phyloP scores from a whole-genome alignment of 1,284 basidiomycete genomes.

The Anthracocystis walkeri region DNA sequence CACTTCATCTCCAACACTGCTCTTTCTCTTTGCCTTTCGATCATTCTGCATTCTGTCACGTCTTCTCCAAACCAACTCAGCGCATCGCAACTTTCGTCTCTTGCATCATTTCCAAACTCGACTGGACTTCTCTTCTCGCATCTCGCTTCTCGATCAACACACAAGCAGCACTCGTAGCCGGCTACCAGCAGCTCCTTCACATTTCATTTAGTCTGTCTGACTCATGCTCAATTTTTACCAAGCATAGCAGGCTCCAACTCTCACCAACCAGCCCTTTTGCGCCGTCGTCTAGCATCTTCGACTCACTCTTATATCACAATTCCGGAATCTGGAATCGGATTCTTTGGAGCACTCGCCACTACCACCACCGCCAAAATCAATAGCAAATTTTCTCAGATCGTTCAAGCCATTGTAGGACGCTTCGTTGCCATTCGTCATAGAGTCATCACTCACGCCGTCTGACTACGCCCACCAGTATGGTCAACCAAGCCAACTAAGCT shows the following conservation, averaged over 20 bases:
- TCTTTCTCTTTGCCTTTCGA: background rate
- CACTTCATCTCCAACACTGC: background rate
- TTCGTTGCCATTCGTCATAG: background rate
- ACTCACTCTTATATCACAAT: no score
- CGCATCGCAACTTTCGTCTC: constrained; percentile 5
- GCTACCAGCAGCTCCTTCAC: constrained; percentile 19
- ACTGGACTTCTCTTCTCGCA: background rate
- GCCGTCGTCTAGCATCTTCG: background rate
- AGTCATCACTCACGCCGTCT: background rate
- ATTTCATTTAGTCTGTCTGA: background rate
- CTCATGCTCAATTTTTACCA: background rate
- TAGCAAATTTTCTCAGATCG: background rate
- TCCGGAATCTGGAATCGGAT: no score
- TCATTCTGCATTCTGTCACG: background rate
- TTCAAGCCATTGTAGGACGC: background rate
- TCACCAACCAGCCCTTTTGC: background rate
- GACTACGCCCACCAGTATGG: constrained; percentile 11
- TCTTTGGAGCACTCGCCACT: no score
- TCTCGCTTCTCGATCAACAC: background rate
- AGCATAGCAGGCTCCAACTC: background rate
- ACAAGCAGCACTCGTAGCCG: constrained; percentile 16
- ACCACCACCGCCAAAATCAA: background rate
- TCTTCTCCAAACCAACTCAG: background rate
- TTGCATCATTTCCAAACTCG: background rate
- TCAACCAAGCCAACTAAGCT: constrained; percentile 1